Evolutionary conservation across 768 basidiomycete genomes (phyloP).

Genomic region (Sarcodon sp.): DNA sequence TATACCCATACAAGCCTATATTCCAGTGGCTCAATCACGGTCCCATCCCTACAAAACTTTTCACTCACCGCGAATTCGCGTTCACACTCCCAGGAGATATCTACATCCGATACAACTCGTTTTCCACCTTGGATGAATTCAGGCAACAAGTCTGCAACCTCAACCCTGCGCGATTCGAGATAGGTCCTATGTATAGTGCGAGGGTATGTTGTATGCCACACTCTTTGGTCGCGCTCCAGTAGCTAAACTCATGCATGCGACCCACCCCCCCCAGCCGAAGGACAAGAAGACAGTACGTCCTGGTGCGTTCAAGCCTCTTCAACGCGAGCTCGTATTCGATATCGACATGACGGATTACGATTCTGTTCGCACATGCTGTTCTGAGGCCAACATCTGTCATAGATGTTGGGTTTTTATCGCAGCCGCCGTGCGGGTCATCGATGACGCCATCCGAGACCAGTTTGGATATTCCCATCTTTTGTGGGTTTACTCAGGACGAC

Average conservation of each 20-base stretch:
- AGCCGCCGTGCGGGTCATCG: slow-evolving; percentile 80
- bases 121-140: slow-evolving; percentile 73
- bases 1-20: slow-evolving; percentile 92
- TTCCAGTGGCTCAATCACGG: slow-evolving; percentile 95
- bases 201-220: slow-evolving; percentile 38
- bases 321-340: slow-evolving; percentile 95
- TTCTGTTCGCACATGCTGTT: slow-evolving; percentile 88
- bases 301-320: slow-evolving; percentile 54
- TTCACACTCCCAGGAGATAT: slow-evolving; percentile 87
- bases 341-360: slow-evolving; percentile 99
- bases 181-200: slow-evolving; percentile 87
- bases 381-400: slow-evolving; percentile 79
- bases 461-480: slow-evolving; percentile 86
- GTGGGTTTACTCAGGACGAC: slow-evolving; percentile 98
- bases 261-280: slow-evolving; percentile 43
- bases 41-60: slow-evolving; percentile 64
- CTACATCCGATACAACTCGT: slow-evolving; percentile 93
- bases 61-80: slow-evolving; percentile 91
- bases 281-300: slow-evolving; percentile 78
- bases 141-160: slow-evolving; percentile 79
- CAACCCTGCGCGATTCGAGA: slow-evolving; percentile 92
- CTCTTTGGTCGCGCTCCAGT: background rate
- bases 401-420: slow-evolving; percentile 94
- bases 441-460: slow-evolving; percentile 67
- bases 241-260: background rate